Base-by-base conservation (phyloP, 2,329 filamentous ascomycete genomes). In the Zymoseptoria tritici region DNA sequence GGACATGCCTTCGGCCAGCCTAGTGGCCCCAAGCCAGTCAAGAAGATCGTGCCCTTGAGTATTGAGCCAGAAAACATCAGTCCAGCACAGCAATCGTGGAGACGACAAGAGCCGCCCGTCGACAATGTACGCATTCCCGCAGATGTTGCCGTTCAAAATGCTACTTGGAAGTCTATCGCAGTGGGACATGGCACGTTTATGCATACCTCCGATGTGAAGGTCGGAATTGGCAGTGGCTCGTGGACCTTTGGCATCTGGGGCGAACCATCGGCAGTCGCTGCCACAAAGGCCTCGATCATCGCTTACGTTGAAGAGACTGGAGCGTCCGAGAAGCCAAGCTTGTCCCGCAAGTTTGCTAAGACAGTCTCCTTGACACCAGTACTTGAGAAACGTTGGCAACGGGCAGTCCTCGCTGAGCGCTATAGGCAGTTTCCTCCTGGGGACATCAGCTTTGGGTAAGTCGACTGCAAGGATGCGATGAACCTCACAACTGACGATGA, bases 211-310 rank as follows among this genome's bases (percentile, higher is more conserved):
- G 56, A 57, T 9, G 46, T 64, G 20, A 52, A 59, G 22, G 36
- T 54, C 11, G 26, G 49, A 8, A 1, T 5, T 46, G 58, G 49
- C 26, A 56, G 36, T 26, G 62, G 56, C 6, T 51, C 16, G 19
- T 55, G 60, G 5, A 57, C 31, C 2, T 66, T 70, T 50, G 65
- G 64, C 42, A 68, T 72, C 50, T 71, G 68, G 68, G 69, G 68
- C 20, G 64, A 67, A n/a, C 16, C 52, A 2, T 11, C 54, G 2
- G 60, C 62, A 1, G 69, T 62, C 7, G 50, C 52, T 4, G 52
- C 55, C n/a, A 65, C 69, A 0, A 66, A 60, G 46, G 21, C 57
- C 19, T 57, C 46, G 1, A 68, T 71, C 20, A n/a, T 54, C 9
- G 60, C 57, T 31, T 67, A 64, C 63, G 60, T 69, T 24, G 64